Evolutionary conservation across 108 stramenopile species (phyloP).

Genomic region (Phaeodactylum tricornutum): DNA sequence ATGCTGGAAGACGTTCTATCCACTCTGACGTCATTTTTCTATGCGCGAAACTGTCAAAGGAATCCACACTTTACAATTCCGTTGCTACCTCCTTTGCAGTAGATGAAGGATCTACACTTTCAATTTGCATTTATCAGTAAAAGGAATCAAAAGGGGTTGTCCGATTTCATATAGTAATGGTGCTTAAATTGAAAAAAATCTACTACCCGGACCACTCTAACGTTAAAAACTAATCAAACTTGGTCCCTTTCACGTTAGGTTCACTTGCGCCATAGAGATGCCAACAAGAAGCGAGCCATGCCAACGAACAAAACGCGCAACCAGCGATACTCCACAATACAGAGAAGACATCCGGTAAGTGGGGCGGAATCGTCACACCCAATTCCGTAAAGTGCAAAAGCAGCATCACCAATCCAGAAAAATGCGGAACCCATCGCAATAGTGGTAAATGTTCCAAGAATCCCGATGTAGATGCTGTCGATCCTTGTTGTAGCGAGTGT

Average conservation of each 20-base stretch:
- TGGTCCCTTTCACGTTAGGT: neutral
- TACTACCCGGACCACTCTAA: too few species aligned
- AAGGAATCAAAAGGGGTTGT: too few species aligned
- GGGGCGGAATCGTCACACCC: slow-evolving; percentile 22
- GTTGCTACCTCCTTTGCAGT: too few species aligned
- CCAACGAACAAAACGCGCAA: slow-evolving; percentile 48
- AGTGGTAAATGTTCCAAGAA: slow-evolving; percentile 6
- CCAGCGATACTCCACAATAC: slow-evolving; percentile 69
- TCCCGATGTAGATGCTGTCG: neutral
- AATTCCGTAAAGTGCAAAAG: slow-evolving; percentile 38
- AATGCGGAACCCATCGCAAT: slow-evolving; percentile 14
- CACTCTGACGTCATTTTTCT: too few species aligned
- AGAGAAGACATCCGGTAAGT: slow-evolving; percentile 63
- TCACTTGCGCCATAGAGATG: neutral
- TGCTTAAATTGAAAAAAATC: too few species aligned
- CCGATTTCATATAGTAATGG: too few species aligned
- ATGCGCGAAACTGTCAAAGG: too few species aligned
- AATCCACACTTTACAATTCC: too few species aligned
- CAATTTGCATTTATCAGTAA: too few species aligned
- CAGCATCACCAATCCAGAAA: slow-evolving; percentile 33
- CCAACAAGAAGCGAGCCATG: slow-evolving; percentile 17
- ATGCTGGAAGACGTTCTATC: too few species aligned
- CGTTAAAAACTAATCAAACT: neutral
- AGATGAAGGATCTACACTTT: too few species aligned
- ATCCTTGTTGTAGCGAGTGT: neutral